Percentiles rank a stretch among this genome's conserved stretches.
phyloP scores from a whole-genome alignment of 257 asterid species.

The Solanum clarkiae region DNA sequence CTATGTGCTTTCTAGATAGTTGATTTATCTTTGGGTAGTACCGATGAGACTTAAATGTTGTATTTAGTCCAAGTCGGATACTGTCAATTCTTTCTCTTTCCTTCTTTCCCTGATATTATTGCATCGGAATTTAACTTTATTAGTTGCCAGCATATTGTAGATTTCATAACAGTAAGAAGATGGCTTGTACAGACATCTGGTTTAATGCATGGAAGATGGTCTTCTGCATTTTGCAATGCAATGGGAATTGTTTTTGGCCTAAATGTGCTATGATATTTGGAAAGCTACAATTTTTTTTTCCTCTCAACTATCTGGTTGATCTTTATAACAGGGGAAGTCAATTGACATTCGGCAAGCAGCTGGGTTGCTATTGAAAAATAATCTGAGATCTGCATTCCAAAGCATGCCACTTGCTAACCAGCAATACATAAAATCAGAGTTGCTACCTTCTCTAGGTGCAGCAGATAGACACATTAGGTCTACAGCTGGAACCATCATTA shows the following conservation, averaged over 20 bases:
- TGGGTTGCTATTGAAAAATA: slow-evolving; percentile 86
- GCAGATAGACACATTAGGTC: slow-evolving; percentile 82
- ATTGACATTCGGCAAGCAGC: slow-evolving; percentile 98
- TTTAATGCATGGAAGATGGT: neutral
- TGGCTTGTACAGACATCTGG: neutral
- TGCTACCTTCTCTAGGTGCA: slow-evolving; percentile 85
- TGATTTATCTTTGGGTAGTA: neutral
- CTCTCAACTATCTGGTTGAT: neutral
- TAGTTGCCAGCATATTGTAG: neutral
- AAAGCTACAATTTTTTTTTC: neutral
- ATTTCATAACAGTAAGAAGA: neutral
- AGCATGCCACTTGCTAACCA: slow-evolving; percentile 61
- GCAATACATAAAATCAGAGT: slow-evolving; percentile 64
- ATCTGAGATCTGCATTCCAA: slow-evolving; percentile 45
- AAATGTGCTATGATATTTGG: neutral
- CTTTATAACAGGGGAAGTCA: slow-evolving; percentile 63
- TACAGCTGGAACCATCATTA: slow-evolving; percentile 86
- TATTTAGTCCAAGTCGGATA: neutral
- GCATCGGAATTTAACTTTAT: neutral
- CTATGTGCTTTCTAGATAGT: neutral
- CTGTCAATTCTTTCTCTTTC: neutral
- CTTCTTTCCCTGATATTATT: neutral
- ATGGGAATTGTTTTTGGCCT: neutral
- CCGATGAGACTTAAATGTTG: neutral
- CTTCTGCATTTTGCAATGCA: neutral